A percentile compares a stretch with the other conserved stretches of the same genome.
phyloP scores from a whole-genome alignment of 257 asterid species.

The Eucommia ulmoides region DNA sequence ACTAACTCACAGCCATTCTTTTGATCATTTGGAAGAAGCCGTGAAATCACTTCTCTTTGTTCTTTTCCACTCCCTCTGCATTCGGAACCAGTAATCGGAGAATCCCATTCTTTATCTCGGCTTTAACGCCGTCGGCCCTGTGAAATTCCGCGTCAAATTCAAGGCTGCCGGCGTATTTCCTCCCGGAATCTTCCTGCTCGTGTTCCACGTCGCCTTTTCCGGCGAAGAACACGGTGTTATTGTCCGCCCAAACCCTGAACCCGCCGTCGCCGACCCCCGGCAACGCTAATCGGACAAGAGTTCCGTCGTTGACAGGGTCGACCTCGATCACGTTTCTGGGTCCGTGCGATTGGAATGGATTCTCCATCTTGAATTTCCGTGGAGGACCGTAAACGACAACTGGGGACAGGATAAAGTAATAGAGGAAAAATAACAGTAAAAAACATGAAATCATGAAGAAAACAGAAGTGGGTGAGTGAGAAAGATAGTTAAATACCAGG shows the following conservation, averaged over 20 bases:
- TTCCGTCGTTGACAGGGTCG: background rate
- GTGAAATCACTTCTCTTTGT: too few species aligned
- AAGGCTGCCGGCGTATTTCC: background rate
- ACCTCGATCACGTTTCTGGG: conserved; percentile 15
- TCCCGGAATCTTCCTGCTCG: background rate
- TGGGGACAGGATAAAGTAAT: too few species aligned
- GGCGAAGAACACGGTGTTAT: background rate
- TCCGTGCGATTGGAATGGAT: conserved; percentile 23
- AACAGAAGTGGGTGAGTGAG: too few species aligned
- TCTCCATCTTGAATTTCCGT: conserved; percentile 11
- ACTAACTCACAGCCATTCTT: too few species aligned
- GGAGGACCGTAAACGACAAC: background rate
- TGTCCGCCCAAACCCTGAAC: background rate
- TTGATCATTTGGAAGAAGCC: too few species aligned
- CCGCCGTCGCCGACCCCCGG: background rate
- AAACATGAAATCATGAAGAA: too few species aligned
- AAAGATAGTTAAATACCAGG: too few species aligned
- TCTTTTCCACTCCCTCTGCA: too few species aligned
- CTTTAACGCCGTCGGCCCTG: background rate
- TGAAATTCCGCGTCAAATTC: background rate
- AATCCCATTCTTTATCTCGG: background rate
- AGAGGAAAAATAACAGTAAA: too few species aligned
- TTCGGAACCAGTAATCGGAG: background rate
- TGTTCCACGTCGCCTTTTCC: background rate
- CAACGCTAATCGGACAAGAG: background rate